Conservation (phyloP, 2,329 filamentous ascomycete species). For the Phoma herbarum region DNA sequence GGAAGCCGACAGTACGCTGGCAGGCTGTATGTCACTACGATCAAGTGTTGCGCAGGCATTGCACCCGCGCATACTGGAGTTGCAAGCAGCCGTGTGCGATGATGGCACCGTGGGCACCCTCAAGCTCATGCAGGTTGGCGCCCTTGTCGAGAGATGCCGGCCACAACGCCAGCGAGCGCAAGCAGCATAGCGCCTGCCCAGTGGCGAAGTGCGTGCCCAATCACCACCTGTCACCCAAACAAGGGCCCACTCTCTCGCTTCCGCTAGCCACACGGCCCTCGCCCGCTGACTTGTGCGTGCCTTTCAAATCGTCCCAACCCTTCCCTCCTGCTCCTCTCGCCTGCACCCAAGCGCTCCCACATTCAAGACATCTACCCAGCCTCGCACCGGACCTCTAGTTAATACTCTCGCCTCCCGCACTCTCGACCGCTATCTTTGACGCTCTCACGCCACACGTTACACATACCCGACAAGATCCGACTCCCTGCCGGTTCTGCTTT, state of each 20-base stretch:
- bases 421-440: constrained; percentile 24
- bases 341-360: constrained; percentile 26
- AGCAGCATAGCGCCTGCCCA: constrained; percentile 3
- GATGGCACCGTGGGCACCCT: constrained; percentile 1
- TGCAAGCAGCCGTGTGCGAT: background rate
- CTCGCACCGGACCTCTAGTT: constrained; percentile 37
- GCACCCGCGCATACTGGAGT: background rate
- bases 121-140: background rate
- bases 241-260: constrained; percentile 18
- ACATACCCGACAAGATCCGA: constrained; percentile 7
- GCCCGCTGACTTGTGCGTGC: constrained; percentile 28
- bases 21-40: background rate
- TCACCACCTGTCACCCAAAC: background rate
- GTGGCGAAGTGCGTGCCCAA: constrained; percentile 30
- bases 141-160: constrained; percentile 16
- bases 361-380: constrained; percentile 32
- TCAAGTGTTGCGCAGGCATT: background rate
- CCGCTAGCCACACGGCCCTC: constrained; percentile 22
- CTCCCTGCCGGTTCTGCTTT: constrained; percentile 31
- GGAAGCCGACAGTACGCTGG: background rate
- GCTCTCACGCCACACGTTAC: constrained; percentile 21
- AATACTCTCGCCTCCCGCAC: constrained; percentile 29
- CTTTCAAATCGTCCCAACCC: constrained; percentile 29
- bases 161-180: constrained; percentile 8
- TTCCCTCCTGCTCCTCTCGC: constrained; percentile 26